These are phyloP conservation scores for Peziza echinospora DNA, from an alignment of 495 filamentous ascomycete genomes.

Conservation along the genomic window DNA sequence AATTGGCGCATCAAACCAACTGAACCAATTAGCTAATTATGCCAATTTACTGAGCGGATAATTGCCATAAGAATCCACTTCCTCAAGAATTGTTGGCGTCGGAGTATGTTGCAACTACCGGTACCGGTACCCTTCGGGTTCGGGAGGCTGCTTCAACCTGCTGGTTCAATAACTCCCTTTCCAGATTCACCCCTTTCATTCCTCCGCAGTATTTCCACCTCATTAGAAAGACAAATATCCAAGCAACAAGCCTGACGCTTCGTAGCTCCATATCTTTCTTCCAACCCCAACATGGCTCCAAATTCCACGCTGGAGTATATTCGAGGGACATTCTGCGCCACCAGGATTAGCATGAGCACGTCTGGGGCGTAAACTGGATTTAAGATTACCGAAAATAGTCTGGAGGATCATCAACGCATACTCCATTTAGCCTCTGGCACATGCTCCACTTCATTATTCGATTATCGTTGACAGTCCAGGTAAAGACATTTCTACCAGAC, in stretches of 20 bases:
- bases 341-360: background rate
- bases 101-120: background rate
- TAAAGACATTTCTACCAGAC: constrained; percentile 36
- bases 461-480: constrained; percentile 72
- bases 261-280: background rate
- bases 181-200: background rate
- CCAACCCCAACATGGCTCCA: background rate
- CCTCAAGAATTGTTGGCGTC: background rate
- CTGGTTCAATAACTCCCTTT: background rate
- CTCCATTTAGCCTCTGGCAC: constrained; percentile 18
- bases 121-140: background rate
- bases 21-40: background rate
- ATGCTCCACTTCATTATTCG: constrained; percentile 42
- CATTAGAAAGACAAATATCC: background rate
- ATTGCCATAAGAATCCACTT: no score
- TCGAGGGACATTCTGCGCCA: background rate
- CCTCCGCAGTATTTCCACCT: background rate
- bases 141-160: background rate
- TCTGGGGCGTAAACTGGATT: background rate
- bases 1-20: background rate
- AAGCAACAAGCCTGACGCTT: background rate
- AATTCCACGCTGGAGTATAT: no score
- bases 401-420: constrained; percentile 15
- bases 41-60: background rate
- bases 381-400: background rate